Conservation (phyloP, 345 rosid species). For the Salix koriyanagi region DNA sequence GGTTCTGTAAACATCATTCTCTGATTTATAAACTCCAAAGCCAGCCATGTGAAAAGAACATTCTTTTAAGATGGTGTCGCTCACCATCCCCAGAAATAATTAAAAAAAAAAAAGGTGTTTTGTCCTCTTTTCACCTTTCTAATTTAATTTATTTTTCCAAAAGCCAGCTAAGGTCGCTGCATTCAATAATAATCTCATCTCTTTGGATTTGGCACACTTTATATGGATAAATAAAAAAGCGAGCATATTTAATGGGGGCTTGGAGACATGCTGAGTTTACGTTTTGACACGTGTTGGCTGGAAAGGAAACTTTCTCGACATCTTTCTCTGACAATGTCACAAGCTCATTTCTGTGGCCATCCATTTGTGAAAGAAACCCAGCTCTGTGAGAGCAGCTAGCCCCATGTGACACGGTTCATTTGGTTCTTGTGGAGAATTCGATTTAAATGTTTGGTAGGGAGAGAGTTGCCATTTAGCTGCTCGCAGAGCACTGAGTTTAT, state of each 20-base stretch:
- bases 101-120: background rate
- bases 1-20: constrained; percentile 14
- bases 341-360: background rate
- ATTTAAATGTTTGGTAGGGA: constrained; percentile 20
- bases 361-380: background rate
- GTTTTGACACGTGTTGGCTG: constrained; percentile 20
- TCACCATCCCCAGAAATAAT: background rate
- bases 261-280: constrained; percentile 27
- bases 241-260: constrained; percentile 21
- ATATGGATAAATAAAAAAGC: constrained; percentile 1
- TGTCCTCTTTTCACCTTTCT: background rate
- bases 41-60: constrained; percentile 33
- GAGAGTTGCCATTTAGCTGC: constrained; percentile 6
- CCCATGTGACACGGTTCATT: constrained; percentile 9
- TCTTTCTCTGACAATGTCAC: background rate
- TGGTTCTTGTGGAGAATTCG: background rate
- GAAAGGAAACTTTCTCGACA: background rate
- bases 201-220: constrained; percentile 5
- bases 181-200: constrained; percentile 12
- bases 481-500: background rate
- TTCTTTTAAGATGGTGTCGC: constrained; percentile 28
- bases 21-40: constrained; percentile 13
- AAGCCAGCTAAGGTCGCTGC: constrained; percentile 1
- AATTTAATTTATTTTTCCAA: background rate
- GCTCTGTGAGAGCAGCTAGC: background rate